phyloP scores from a whole-genome alignment of 2,329 filamentous ascomycete genomes.

The Geoglossum cookeanum region DNA sequence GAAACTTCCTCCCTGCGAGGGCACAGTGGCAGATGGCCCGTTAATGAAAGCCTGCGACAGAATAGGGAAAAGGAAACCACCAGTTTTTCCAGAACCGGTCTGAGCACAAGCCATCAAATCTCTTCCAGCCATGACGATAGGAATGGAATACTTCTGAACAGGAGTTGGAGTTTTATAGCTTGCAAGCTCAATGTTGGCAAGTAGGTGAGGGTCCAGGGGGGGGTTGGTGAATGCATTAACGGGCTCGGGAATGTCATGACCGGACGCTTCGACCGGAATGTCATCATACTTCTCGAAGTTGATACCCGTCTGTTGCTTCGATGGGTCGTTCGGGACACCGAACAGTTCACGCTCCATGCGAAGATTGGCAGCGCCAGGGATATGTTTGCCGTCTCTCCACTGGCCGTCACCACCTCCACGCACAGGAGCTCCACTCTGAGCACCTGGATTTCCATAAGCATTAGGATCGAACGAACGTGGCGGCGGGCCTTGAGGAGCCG shows the following conservation, averaged over 20 bases:
- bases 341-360: conserved; percentile 92
- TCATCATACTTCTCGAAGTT: conserved; percentile 99
- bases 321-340: conserved; percentile 72
- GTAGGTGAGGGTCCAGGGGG: conserved; percentile 81
- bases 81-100: conserved; percentile 99
- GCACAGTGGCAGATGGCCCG: conserved; percentile 55
- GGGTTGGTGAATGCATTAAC: conserved; percentile 84
- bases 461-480: conserved; percentile 37
- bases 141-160: conserved; percentile 98
- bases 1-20: conserved; percentile 38
- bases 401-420: conserved; percentile 85
- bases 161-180: conserved; percentile 92
- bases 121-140: conserved; percentile 93
- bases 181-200: conserved; percentile 82
- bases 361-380: conserved; percentile 71
- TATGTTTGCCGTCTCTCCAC: conserved; percentile 94
- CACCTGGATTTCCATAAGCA: conserved; percentile 37
- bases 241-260: conserved; percentile 79
- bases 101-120: conserved; percentile 99
- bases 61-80: conserved; percentile 98
- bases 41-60: conserved; percentile 91
- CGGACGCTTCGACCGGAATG: conserved; percentile 94
- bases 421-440: conserved; percentile 33
- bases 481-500: conserved; percentile 16
- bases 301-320: conserved; percentile 95